Base-by-base conservation (phyloP, 768 basidiomycete genomes). In the Trametes cinnabarina region DNA sequence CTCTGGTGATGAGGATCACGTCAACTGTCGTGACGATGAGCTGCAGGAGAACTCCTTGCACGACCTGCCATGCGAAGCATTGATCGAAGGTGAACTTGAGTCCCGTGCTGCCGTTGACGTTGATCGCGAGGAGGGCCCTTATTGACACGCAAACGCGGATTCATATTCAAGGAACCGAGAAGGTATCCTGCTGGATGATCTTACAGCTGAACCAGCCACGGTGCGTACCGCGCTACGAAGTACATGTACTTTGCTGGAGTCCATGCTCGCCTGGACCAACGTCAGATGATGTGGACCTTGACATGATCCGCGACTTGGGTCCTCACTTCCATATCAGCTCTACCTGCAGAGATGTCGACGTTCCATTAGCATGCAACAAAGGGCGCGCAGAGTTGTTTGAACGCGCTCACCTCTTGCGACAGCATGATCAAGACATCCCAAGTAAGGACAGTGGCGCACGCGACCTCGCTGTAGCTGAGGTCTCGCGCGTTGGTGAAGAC, bases 11-110 rank as follows among this genome's bases (percentile, higher is more conserved):
- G 22, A 69, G 64, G 30, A 69, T 65, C 39, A 64, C 56, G 40
- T 69, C 68, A 6, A 69, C 68, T 2, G 63, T 62, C 3, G 68
- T 64, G 46, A 69, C 55, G 43, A 67, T 62, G 11, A 66, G 19
- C 28, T 69, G 68, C 12, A 67, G 42, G 2, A 65, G 42, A 2
- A 61, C 43, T 2, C 58, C 68, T 30, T 69, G 68, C 30, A 66
- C 58, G 5, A 55, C 48, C 26, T 64, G 60, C 68, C 68, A 69
- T 2, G 42, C 44, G 3, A 35, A 58, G 42, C 68, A 69, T 17
- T 66, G 60, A 2, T n/a, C 37, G 6, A 47, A 8, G 2, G 58
- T 60, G 46, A 59, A 69, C 10, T 35, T 23, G 3, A 69, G 48
- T 0, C 66, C 68, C 15, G 66, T 66, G 37, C 55, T 55, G 2